Evolutionary conservation across 306 rosid species (phyloP).

Genomic region (Prinsepia uniflora): DNA sequence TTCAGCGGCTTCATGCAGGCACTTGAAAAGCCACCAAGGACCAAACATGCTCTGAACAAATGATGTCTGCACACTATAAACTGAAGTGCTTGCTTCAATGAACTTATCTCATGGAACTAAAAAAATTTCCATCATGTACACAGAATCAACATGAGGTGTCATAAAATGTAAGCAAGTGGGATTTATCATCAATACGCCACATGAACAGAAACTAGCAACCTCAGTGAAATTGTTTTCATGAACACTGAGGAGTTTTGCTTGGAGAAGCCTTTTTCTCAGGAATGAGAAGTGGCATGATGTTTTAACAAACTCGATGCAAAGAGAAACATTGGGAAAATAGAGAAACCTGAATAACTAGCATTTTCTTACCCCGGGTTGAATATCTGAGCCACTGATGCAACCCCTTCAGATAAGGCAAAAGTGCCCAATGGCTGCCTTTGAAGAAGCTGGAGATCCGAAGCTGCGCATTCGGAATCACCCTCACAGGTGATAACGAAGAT

Average conservation of each 20-base stretch:
- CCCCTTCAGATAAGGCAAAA: neutral
- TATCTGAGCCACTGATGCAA: neutral
- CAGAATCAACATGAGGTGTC: neutral
- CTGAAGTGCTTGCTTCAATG: neutral
- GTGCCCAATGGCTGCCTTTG: neutral
- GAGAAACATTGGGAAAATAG: neutral
- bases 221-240: neutral
- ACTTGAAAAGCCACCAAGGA: neutral
- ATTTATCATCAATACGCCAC: neutral
- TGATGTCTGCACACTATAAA: neutral
- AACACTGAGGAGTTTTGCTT: neutral
- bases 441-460: neutral
- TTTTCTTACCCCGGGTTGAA: neutral
- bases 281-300: neutral
- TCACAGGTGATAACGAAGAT: slow-evolving; percentile 9
- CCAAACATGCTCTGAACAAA: neutral
- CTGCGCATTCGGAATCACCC: neutral
- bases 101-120: neutral
- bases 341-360: slow-evolving; percentile 5
- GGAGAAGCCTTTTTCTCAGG: neutral
- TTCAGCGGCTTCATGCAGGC: neutral
- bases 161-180: neutral
- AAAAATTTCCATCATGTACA: neutral
- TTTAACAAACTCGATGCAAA: neutral
- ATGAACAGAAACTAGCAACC: neutral